These are phyloP conservation scores for Xylaria sp. DNA, from an alignment of 2,329 filamentous ascomycete genomes.

Conservation along the genomic window DNA sequence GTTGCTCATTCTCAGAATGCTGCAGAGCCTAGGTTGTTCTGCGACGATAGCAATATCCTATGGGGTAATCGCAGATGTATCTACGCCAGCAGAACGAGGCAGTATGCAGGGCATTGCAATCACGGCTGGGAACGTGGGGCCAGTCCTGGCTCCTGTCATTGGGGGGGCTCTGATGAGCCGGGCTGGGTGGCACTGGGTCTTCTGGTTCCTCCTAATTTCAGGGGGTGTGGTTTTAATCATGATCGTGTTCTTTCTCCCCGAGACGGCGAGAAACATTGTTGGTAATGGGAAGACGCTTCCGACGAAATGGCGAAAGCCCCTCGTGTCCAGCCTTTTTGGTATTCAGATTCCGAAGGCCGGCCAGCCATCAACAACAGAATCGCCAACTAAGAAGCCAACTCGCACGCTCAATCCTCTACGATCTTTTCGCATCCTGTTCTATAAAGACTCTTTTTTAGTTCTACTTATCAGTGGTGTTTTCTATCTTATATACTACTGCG, in stretches of 20 bases:
- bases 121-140: constrained; percentile 21
- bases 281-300: constrained; percentile 35
- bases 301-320: not conserved
- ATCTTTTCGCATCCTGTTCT: not conserved
- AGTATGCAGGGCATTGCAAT: constrained; percentile 30
- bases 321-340: not conserved
- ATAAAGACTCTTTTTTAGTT: not conserved
- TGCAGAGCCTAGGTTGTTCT: constrained; percentile 37
- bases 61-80: constrained; percentile 40
- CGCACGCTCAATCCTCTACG: not conserved
- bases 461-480: not conserved
- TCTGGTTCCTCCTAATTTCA: constrained; percentile 39
- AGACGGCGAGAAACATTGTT: constrained; percentile 51
- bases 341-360: not conserved
- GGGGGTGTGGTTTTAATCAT: constrained; percentile 19
- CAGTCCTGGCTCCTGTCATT: constrained; percentile 32
- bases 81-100: constrained; percentile 40
- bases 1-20: constrained; percentile 31
- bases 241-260: constrained; percentile 43
- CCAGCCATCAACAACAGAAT: not conserved
- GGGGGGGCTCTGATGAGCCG: constrained; percentile 33
- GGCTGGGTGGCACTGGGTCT: constrained; percentile 38
- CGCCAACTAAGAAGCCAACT: not conserved
- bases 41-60: constrained; percentile 35
- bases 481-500: constrained; percentile 7